phyloP scores from a whole-genome alignment of 805 yeast species.

The Metschnikowia gruessii region DNA sequence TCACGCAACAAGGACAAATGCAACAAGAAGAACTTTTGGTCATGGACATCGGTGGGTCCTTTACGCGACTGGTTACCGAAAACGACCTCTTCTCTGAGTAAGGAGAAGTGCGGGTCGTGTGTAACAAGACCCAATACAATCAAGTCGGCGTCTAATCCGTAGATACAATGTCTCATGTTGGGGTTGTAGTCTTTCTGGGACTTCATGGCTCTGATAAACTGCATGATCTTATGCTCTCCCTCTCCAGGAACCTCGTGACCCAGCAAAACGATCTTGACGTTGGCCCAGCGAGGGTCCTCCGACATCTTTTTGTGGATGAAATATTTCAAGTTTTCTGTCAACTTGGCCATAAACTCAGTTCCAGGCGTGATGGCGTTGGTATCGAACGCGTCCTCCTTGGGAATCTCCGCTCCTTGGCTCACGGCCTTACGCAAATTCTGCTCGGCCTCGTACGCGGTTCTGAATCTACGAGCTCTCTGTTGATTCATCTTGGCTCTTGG shows the following conservation, averaged over 20 bases:
- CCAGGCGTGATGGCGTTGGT: slow-evolving; percentile 95
- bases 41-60: slow-evolving; percentile 51
- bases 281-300: slow-evolving; percentile 84
- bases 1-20: slow-evolving; percentile 89
- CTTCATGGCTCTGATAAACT: slow-evolving; percentile 75
- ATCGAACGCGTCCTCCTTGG: slow-evolving; percentile 84
- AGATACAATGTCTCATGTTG: slow-evolving; percentile 87
- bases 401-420: slow-evolving; percentile 67
- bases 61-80: slow-evolving; percentile 59
- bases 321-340: slow-evolving; percentile 77
- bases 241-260: slow-evolving; percentile 99
- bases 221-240: slow-evolving; percentile 98
- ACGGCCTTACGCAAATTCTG: slow-evolving; percentile 70
- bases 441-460: slow-evolving; percentile 93
- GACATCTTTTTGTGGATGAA: slow-evolving; percentile 86
- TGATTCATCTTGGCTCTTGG: slow-evolving; percentile 99
- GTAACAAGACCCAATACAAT: slow-evolving; percentile 88
- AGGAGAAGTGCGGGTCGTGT: slow-evolving; percentile 94
- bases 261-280: slow-evolving; percentile 69
- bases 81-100: slow-evolving; percentile 91
- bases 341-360: slow-evolving; percentile 90
- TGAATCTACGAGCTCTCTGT: slow-evolving; percentile 92
- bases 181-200: slow-evolving; percentile 72
- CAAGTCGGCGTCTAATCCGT: slow-evolving; percentile 94
- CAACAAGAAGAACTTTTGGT: slow-evolving; percentile 76